Evolutionary conservation across 1,284 basidiomycete species (phyloP).

Genomic region (Apiotrichum siamense): DNA sequence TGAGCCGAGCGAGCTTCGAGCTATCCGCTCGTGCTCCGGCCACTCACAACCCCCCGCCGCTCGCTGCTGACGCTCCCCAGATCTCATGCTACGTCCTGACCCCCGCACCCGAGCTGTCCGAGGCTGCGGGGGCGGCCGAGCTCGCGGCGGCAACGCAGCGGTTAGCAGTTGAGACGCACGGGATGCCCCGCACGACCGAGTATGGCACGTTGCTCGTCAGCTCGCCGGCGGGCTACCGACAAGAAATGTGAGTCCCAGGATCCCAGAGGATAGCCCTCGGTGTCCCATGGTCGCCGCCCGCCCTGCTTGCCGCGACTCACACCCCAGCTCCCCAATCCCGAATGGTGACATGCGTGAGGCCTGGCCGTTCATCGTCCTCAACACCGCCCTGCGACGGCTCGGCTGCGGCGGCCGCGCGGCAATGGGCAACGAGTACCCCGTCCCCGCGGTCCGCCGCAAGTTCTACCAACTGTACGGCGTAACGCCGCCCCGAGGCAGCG

Average conservation of each 20-base stretch:
- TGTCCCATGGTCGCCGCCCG: background rate
- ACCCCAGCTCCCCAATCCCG: constrained; percentile 27
- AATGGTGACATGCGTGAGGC: constrained; percentile 39
- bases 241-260: constrained; percentile 33
- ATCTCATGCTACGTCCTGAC: constrained; percentile 39
- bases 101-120: constrained; percentile 23
- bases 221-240: constrained; percentile 34
- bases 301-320: background rate
- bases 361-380: constrained; percentile 39
- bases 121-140: constrained; percentile 22
- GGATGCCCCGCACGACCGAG: constrained; percentile 29
- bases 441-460: constrained; percentile 39
- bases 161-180: constrained; percentile 28
- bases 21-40: no score
- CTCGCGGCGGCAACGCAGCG: constrained; percentile 24
- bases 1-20: no score
- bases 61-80: constrained; percentile 14
- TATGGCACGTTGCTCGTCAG: constrained; percentile 37
- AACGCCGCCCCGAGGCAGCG: constrained; percentile 19
- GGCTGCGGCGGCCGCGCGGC: constrained; percentile 44
- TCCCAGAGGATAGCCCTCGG: background rate
- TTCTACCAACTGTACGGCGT: constrained; percentile 40
- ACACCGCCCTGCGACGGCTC: constrained; percentile 38
- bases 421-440: constrained; percentile 35
- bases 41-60: background rate